Evolutionary conservation across 106 monocot genomes (phyloP), one percentile per base, ranked within the genome.

Genomic region (Dendrobium huoshanense): DNA sequence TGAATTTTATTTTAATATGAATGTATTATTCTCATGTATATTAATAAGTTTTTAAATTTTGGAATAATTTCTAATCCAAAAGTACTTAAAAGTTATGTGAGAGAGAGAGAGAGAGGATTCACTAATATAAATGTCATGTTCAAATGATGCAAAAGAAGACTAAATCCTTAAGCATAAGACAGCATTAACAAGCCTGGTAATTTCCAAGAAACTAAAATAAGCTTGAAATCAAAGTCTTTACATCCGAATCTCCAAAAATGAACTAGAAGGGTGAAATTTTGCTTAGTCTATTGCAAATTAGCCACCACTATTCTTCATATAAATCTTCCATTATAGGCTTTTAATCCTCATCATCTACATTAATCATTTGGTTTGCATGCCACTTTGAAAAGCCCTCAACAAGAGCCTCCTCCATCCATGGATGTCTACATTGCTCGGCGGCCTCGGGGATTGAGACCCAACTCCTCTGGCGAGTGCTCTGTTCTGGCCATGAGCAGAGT

Each of bases 391-490:
- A 76, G 0, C 49, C 76, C 5, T 76, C 76, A 13, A 49, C 81
- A 13, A 84, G 84, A 33, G 89, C 94, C 24, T 91, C 86, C 43
- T 72, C 65, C 88, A 94, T 89, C 94, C 94, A 94, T 25, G 81
- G 72, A 41, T 88, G 84, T 47, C 89, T 77, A 44, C 91, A 89
- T 59, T 73, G 78, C 41, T 77, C 73, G 1, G 49, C 55, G 29
- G 94, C 94, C 79, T 94, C 89, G 10, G 84, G 44, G 37, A 94
- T 78, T 18, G 89, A 80, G 13, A 89, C 73, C 94, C 94, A 94
- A 43, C 72, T 81, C 83, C 94, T 81, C 11, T 56, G 24, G 7
- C 94, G 86, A 77, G 91, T 91, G 81, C 84, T 87, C 84, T 88
- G 87, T 67, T 94, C 94, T 8, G 94, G 94, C 94, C 94, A 94